phyloP scores from a whole-genome alignment of 2,329 filamentous ascomycete genomes.

The Endocalyx cinctus region DNA sequence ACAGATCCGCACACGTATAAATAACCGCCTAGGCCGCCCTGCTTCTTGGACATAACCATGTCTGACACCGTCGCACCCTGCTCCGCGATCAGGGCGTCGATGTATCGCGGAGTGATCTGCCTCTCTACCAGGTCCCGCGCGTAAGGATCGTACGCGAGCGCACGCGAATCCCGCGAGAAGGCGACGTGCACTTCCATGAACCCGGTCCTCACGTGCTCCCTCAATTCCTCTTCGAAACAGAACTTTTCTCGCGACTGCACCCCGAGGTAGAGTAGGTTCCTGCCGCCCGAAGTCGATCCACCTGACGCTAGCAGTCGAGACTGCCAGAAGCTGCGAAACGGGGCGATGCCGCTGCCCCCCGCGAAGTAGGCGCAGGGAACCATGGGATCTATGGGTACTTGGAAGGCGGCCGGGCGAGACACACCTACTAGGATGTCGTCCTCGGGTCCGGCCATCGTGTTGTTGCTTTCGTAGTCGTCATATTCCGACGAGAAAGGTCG shows the following conservation, averaged over 20 bases:
- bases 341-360: slow-evolving; percentile 49
- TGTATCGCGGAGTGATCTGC: slow-evolving; percentile 45
- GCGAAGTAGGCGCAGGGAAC: slow-evolving; percentile 50
- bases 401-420: slow-evolving; percentile 46
- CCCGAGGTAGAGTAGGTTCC: slow-evolving; percentile 41
- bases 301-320: slow-evolving; percentile 27
- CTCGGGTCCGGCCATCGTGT: too few relatives aligned
- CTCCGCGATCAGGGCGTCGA: slow-evolving; percentile 47
- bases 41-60: slow-evolving; percentile 52
- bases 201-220: slow-evolving; percentile 40
- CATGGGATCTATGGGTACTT: slow-evolving; percentile 44
- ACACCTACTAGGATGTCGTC: slow-evolving; percentile 49
- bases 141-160: slow-evolving; percentile 39
- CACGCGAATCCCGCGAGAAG: slow-evolving; percentile 45
- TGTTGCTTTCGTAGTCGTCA: slow-evolving; percentile 25
- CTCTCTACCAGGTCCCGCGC: slow-evolving; percentile 42
- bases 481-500: slow-evolving; percentile 31
- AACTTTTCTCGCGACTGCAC: slow-evolving; percentile 50
- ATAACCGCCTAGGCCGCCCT: slow-evolving; percentile 44
- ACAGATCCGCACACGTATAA: slow-evolving; percentile 47
- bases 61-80: slow-evolving; percentile 47
- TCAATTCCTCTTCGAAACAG: slow-evolving; percentile 44
- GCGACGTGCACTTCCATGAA: slow-evolving; percentile 49
- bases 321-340: slow-evolving; percentile 52
- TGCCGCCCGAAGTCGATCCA: slow-evolving; percentile 17